Evolutionary conservation across 225 moss, liverwort and hornwort genomes (phyloP), one percentile per base, ranked within the genome.

Genomic region (Anthoceros angustus): DNA sequence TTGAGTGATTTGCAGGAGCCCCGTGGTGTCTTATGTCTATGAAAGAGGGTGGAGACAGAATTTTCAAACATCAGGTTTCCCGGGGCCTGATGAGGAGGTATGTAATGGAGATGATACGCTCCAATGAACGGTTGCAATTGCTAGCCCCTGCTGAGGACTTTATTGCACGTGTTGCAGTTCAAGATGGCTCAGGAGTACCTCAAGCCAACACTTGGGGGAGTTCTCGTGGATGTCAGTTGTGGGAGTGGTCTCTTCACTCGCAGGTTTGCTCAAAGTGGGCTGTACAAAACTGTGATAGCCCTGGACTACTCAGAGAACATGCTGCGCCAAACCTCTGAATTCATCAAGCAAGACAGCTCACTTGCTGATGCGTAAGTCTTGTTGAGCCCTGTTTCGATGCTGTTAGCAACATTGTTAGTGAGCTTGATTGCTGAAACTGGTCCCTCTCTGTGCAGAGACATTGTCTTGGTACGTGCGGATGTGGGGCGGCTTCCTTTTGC

Each of bases 81-180:
- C 90, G 41, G 94, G 94, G 49, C 74, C 88, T n/a, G 86, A 95
- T 62, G 94, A 91, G 69, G 89, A 93, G 89, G 86, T 91, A 8
- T 64, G 11, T 24, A 24, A 2, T 63, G 10, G 23, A 10, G 20
- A 20, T 24, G 21, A 2, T 15, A 55, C 3, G 21, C 16, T 15
- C 21, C 21, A 15, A 55, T 1, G 16, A 4, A 55, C 50, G 1
- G 21, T 15, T 24, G 32, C 25, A 63, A 63, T 11, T 11, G 39
- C 50, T 15, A 55, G 18, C 16, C 16, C 16, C 21, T 66, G 25
- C 24, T 45, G 12, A 68, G 16, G 3, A 18, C 10, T 42, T 23
- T 15, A 9, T 32, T 69, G 21, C 12, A 9, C 8, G 41, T 76
- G 49, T 69, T 71, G 43, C 64, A 89, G 89, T 76, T 84, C 42